These are phyloP conservation scores for Chalciporus chontae DNA, from an alignment of 768 basidiomycete species.

Conservation along the genomic window DNA sequence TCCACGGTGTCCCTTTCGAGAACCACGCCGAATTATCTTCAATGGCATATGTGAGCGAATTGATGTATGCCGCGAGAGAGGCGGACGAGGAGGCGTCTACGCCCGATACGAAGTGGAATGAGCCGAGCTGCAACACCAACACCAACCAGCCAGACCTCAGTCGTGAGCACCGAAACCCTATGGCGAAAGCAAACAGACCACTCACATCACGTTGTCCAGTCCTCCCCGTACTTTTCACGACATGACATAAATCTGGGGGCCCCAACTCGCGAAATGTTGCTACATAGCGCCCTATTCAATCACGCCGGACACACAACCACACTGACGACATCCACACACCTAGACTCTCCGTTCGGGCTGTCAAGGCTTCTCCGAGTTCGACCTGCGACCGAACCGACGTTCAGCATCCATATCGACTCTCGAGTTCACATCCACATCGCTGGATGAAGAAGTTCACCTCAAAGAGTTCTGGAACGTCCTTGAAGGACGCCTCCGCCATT, in stretches of 20 bases:
- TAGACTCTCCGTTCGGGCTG: constrained; percentile 87
- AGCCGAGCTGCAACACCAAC: constrained; percentile 61
- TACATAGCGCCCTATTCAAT: constrained; percentile 28
- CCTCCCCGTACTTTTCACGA: constrained; percentile 86
- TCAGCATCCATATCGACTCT: not conserved
- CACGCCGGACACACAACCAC: too few species aligned
- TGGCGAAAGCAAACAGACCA: constrained; percentile 12
- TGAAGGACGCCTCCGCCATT: constrained; percentile 75
- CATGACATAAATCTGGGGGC: constrained; percentile 95
- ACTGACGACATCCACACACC: constrained; percentile 47
- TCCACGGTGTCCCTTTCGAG: constrained; percentile 79
- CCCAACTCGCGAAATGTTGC: constrained; percentile 96
- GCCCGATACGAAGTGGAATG: constrained; percentile 98
- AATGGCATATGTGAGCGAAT: constrained; percentile 93
- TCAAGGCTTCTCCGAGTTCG: constrained; percentile 85
- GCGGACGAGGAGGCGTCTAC: constrained; percentile 98
- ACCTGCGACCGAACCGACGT: constrained; percentile 43
- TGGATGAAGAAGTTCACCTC: constrained; percentile 54
- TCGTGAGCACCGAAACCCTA: too few species aligned
- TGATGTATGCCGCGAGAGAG: constrained; percentile 96
- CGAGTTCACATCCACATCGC: not conserved
- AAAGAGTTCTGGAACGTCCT: constrained; percentile 95
- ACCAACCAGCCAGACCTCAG: too few species aligned
- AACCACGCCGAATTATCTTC: constrained; percentile 94
- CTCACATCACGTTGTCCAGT: constrained; percentile 84